Evolutionary conservation across 495 filamentous ascomycete genomes (phyloP).

Genomic region (Terfezia claveryi): DNA sequence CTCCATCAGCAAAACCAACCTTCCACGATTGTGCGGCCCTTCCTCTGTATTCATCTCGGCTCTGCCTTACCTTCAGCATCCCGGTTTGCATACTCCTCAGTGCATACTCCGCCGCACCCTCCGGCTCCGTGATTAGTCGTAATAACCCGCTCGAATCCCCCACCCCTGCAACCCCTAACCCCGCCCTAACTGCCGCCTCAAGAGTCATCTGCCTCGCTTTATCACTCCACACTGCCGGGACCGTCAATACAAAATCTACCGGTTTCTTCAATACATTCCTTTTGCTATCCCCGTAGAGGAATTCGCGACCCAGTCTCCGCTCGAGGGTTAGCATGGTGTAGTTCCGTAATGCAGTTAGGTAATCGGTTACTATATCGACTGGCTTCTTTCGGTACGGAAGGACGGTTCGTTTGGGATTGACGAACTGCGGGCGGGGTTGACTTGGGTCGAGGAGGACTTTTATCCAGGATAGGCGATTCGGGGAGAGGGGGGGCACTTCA

Average conservation of each 20-base stretch:
- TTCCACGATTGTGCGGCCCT: neutral
- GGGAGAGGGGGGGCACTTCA: slow-evolving; percentile 52
- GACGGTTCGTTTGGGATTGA: slow-evolving; percentile 50
- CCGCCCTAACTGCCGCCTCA: slow-evolving; percentile 43
- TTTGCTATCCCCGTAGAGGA: slow-evolving; percentile 24
- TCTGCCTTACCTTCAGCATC: slow-evolving; percentile 15
- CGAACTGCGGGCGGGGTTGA: slow-evolving; percentile 55
- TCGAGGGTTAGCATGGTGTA: slow-evolving; percentile 55
- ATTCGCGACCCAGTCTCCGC: slow-evolving; percentile 37
- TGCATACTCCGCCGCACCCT: slow-evolving; percentile 28
- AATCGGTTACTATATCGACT: slow-evolving; percentile 41
- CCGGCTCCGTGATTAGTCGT: slow-evolving; percentile 27
- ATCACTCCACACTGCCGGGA: slow-evolving; percentile 71
- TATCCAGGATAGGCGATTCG: slow-evolving; percentile 45
- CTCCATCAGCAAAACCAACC: neutral
- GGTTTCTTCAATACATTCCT: slow-evolving; percentile 22
- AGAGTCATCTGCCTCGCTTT: slow-evolving; percentile 46
- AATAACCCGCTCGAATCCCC: neutral
- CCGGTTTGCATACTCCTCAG: slow-evolving; percentile 37
- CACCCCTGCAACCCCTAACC: slow-evolving; percentile 29
- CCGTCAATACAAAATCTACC: slow-evolving; percentile 49
- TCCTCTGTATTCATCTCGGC: neutral
- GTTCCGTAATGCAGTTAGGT: slow-evolving; percentile 43
- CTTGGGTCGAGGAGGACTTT: slow-evolving; percentile 61
- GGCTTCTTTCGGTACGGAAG: slow-evolving; percentile 44